Evolutionary conservation across 2,329 filamentous ascomycete genomes (phyloP), one percentile per base, ranked within the genome.

Genomic region (Verticillium tricorpus): DNA sequence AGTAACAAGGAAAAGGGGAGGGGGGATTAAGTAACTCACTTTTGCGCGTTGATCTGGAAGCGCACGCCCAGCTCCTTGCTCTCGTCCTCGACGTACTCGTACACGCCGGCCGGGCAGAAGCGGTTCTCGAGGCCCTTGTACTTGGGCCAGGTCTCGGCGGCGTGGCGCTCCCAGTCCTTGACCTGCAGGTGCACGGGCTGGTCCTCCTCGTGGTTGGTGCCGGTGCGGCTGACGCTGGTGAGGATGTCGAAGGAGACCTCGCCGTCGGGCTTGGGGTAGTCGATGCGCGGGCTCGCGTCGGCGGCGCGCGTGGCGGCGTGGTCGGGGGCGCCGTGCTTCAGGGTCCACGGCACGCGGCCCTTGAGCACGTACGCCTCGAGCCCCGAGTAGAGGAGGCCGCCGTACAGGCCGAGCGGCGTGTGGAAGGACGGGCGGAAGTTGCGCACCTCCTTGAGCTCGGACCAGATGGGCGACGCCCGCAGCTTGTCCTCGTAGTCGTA

Each of bases 401-500:
- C 95, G 72, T 92, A 95, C 57, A 98, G 78, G 57, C 94, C 94
- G 0, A 99, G 83, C 2, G 92, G 89, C 3, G 80, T 88, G 77
- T 96, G 91, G 85, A 99, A 99, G 0, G 93, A 94, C 0, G 95
- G 95, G 3, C 95, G 89, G 88, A 99, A 97, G 78, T 99, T 99
- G 72, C 95, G 92, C 64, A 99, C 95, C 75, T 95, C 89, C 73
- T 92, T 92, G 62, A 99, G 84, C 75, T 99, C 95, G 72, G 90
- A 91, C 93, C 94, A 98, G 75, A 99, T 96, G 65, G 82, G 85
- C 45, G 92, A 96, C 62, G 90, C 86, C 63, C 94, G 90, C 58
- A 99, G 86, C 60, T 90, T 83, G 69, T 96, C 90, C 74, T 98
- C 94, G 76, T 99, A 99, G 74, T 95, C 90, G 75, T 91, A 98